These are phyloP conservation scores for Rhododendron henanense DNA, from an alignment of 148 eudicot species.

Conservation along the genomic window DNA sequence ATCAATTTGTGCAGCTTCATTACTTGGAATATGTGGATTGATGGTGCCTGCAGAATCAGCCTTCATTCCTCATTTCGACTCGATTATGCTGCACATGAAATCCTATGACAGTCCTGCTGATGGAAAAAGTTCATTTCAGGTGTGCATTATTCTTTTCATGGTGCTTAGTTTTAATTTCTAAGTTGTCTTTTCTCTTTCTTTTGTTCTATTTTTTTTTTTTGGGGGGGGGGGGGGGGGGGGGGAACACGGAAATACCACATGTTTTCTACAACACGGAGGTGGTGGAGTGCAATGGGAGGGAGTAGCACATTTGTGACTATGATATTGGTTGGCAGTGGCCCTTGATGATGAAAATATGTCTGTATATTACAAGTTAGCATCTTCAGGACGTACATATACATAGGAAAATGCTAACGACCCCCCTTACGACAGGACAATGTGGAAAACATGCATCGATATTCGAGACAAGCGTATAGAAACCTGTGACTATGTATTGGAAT, in stretches of 20 bases:
- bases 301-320: too few species aligned
- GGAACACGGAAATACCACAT: too few species aligned
- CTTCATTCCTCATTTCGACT: conserved; percentile 82
- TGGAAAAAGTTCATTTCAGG: conserved; percentile 99
- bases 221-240: too few species aligned
- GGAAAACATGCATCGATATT: too few species aligned
- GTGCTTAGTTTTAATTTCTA: neutral
- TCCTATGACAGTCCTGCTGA: conserved; percentile 98
- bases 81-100: conserved; percentile 91
- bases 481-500: too few species aligned
- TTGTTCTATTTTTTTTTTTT: neutral
- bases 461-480: too few species aligned
- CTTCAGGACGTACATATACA: too few species aligned
- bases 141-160: conserved; percentile 33
- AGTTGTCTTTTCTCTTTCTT: neutral
- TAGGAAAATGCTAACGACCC: too few species aligned
- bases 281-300: neutral
- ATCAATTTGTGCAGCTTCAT: conserved; percentile 89
- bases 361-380: too few species aligned
- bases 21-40: conserved; percentile 91
- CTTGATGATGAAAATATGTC: too few species aligned
- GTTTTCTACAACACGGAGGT: neutral
- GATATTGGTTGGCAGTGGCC: too few species aligned
- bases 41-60: conserved; percentile 98
- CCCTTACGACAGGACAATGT: too few species aligned